phyloP scores from a whole-genome alignment of 2,329 filamentous ascomycete species.

The Ploettnerulaceae sp. region DNA sequence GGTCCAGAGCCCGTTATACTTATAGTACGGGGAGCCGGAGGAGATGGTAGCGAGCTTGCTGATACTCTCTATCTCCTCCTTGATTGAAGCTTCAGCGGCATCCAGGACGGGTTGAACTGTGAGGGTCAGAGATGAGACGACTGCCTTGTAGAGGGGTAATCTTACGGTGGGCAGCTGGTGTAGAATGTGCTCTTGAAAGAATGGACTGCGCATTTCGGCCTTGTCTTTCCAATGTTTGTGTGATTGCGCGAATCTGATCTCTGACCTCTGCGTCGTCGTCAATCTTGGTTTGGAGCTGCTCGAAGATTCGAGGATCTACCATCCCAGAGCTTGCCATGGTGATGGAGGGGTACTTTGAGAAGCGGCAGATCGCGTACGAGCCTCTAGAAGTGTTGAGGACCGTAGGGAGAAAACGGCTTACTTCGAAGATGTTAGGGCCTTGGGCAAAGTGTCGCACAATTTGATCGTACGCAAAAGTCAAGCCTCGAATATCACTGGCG shows the following conservation, averaged over 20 bases:
- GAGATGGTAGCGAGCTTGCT: constrained; percentile 66
- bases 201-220: constrained; percentile 76
- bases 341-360: neutral
- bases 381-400: no score
- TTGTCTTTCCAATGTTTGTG: constrained; percentile 78
- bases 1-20: constrained; percentile 84
- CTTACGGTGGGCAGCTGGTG: constrained; percentile 60
- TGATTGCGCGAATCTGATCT: constrained; percentile 77
- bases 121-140: constrained; percentile 13
- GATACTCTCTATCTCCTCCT: constrained; percentile 67
- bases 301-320: constrained; percentile 71
- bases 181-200: constrained; percentile 86
- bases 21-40: constrained; percentile 92
- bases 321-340: constrained; percentile 24
- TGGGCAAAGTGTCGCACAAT: no score
- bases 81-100: constrained; percentile 65
- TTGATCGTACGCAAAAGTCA: no score
- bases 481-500: no score
- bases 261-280: constrained; percentile 80
- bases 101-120: constrained; percentile 64
- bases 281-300: constrained; percentile 80
- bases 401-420: no score
- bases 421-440: no score
- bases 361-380: no score
- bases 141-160: constrained; percentile 15